Conservation (phyloP, 2,329 filamentous ascomycete species). For the Fusarium annulatum region DNA sequence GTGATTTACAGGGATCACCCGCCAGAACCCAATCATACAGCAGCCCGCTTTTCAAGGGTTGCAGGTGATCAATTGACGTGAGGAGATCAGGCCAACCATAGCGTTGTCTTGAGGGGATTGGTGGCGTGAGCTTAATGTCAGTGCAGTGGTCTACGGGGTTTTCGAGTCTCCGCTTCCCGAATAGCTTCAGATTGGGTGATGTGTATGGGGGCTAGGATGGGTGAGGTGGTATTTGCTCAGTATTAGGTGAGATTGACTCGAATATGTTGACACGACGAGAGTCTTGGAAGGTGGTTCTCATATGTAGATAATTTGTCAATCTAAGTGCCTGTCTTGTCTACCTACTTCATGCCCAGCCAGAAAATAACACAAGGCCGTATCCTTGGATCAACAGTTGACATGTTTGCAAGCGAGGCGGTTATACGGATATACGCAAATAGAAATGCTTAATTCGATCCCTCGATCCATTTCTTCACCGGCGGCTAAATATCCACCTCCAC, state of each 20-base stretch:
- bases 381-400: background rate
- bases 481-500: background rate
- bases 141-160: background rate
- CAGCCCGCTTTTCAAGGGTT: constrained; percentile 13
- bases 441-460: background rate
- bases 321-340: too few relatives aligned
- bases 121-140: constrained; percentile 23
- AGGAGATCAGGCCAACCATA: constrained; percentile 8
- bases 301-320: background rate
- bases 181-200: background rate
- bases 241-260: background rate
- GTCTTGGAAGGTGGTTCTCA: background rate
- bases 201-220: background rate
- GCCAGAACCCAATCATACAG: background rate
- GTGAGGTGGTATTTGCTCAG: background rate
- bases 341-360: fast-evolving
- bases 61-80: constrained; percentile 13
- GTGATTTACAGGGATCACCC: background rate
- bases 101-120: background rate
- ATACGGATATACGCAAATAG: background rate
- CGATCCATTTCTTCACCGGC: background rate
- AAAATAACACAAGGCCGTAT: background rate
- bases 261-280: background rate
- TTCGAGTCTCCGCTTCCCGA: background rate
- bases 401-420: background rate